Conservation (phyloP, 257 asterid genomes). For the Penstemon eatonii region DNA sequence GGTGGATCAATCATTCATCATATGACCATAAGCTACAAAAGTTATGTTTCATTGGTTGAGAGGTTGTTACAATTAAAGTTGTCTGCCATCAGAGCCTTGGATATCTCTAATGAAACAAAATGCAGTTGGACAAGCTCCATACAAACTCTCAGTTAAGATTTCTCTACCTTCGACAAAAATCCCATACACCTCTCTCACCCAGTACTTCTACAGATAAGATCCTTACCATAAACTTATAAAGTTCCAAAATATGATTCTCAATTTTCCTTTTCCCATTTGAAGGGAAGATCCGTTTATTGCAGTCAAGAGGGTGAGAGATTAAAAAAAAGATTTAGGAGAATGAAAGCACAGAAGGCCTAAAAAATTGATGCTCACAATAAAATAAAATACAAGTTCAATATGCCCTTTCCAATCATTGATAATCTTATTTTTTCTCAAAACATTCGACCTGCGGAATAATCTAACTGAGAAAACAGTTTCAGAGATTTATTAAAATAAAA, state of each 20-base stretch:
- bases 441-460: background rate
- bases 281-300: background rate
- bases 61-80: conserved; percentile 8
- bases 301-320: conserved; percentile 1
- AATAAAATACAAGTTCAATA: background rate
- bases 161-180: conserved; percentile 12
- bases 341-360: background rate
- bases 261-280: background rate
- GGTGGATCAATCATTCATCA: conserved; percentile 13
- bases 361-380: conserved; percentile 16
- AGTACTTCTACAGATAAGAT: background rate
- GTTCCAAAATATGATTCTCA: background rate
- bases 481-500: background rate
- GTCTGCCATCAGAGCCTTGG: background rate
- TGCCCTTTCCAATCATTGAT: conserved; percentile 7
- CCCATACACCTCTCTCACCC: background rate
- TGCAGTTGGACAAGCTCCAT: background rate
- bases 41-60: conserved; percentile 5
- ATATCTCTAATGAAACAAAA: background rate
- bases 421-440: conserved; percentile 3
- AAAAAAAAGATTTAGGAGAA: background rate
- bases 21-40: conserved; percentile 11
- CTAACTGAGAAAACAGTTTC: conserved; percentile 8
- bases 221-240: no score
- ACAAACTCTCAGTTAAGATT: background rate